Conservation (phyloP, 2,329 filamentous ascomycete genomes). For the Acephala macrosclerotiorum region DNA sequence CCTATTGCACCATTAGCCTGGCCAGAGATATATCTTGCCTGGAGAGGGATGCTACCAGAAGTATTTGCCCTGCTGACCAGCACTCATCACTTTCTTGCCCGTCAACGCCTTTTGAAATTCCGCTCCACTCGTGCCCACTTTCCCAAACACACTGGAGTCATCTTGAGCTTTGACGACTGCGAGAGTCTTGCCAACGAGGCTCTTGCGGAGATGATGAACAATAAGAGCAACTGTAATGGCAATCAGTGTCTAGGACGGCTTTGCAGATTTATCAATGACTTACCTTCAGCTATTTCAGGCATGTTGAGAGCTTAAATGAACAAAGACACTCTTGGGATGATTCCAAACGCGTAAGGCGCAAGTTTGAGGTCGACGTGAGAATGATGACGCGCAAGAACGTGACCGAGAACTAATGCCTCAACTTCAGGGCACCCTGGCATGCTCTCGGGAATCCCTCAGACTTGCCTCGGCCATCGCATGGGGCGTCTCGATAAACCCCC, state of each 20-base stretch:
- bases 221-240: conserved; percentile 75
- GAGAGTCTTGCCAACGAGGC: conserved; percentile 86
- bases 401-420: neutral
- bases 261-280: conserved; percentile 12
- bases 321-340: neutral
- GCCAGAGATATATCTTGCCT: neutral
- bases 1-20: conserved; percentile 41
- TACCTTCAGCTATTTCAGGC: conserved; percentile 71
- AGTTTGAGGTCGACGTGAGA: neutral
- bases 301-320: conserved; percentile 45
- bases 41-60: conserved; percentile 69
- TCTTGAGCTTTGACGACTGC: conserved; percentile 74
- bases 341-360: neutral
- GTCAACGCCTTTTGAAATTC: conserved; percentile 77
- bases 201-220: conserved; percentile 82
- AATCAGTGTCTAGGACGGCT: neutral
- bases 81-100: conserved; percentile 74
- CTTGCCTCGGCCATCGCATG: conserved; percentile 21
- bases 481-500: conserved; percentile 14
- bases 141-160: conserved; percentile 88
- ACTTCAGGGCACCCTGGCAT: neutral
- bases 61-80: conserved; percentile 93
- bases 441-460: neutral
- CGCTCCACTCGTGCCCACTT: conserved; percentile 80
- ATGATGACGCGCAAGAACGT: neutral